Base-by-base conservation (phyloP, 352 stramenopile species). In the Phytophthora uliginosa region DNA sequence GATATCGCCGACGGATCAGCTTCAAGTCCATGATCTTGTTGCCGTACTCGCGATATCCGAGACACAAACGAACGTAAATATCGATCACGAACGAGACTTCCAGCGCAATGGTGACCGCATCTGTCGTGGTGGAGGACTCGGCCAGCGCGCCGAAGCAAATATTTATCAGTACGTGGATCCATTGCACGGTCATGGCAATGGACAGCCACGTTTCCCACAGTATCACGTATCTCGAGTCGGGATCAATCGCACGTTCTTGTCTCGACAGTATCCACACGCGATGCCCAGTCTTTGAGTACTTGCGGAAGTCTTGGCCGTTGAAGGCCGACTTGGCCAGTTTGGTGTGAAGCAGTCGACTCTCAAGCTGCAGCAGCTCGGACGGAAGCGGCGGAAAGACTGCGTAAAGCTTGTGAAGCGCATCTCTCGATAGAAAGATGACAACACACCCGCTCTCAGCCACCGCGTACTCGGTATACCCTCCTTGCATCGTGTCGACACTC, bases 11-110 rank as follows among this genome's bases (percentile, higher is more conserved):
- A 20, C 63, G 74, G 17, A 86, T 86, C 15, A 77, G 40, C 17
- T 56, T 57, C 12, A 71, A 52, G 28, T 89, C 68, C 77, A 89
- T 84, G 57, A 90, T 68, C 47, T 92, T 92, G 63, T 90, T 92
- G 31, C 84, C 84, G 53, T 79, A 90, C 6, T 80, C 70, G 53
- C 82, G 86, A 61, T 78, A 89, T 0, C 84, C 83, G 7, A 89
- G 72, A 5, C 79, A 73, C 10, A 60, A 74, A 8, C 79, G 73
- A 10, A 92, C 59, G 40, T 85, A 77, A 8, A 92, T 68, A 28
- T 92, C 84, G 2, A 87, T 3, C 1, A 72, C 59, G 47, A 90
- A 92, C 2, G 33, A 71, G 0, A 78, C 0, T 58, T 92, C 82
- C 0, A 80, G 57, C 0, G 79, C 38, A 17, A 85, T 67, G 5